These are phyloP conservation scores for Cupressus sempervirens DNA, from an alignment of 75 land plant species.

Conservation along the genomic window DNA sequence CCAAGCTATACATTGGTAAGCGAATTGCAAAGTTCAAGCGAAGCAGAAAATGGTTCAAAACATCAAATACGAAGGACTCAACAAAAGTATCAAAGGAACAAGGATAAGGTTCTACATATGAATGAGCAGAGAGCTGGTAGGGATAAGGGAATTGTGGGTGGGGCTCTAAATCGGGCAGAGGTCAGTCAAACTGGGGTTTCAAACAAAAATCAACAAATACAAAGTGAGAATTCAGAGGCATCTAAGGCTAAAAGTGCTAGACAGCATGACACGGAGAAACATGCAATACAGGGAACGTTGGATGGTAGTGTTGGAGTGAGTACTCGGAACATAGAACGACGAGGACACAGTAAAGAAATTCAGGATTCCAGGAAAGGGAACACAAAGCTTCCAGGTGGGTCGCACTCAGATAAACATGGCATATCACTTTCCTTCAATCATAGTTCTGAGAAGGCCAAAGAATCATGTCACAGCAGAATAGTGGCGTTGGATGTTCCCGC, in stretches of 20 bases:
- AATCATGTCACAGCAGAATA: not conserved
- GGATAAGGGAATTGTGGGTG: not conserved
- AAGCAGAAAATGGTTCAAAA: not conserved
- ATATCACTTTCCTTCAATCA: not conserved
- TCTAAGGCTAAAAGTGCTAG: not conserved
- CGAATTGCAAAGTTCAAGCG: not conserved
- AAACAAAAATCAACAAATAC: not conserved
- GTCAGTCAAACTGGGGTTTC: not conserved
- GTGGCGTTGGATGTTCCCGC: not conserved
- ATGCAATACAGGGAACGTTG: not conserved
- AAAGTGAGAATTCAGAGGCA: not conserved
- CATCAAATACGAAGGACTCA: not conserved
- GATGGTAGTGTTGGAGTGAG: not conserved
- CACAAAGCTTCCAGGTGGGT: not conserved
- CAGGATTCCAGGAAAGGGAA: not conserved
- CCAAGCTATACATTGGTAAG: not conserved
- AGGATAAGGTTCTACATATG: not conserved
- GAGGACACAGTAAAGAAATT: not conserved
- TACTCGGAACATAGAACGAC: not conserved
- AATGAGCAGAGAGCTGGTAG: not conserved
- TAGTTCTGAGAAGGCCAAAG: not conserved
- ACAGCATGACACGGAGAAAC: not conserved
- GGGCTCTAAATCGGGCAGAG: not conserved
- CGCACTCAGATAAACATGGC: not conserved
- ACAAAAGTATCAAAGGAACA: not conserved